Evolutionary conservation across 441 rosid genomes (phyloP).

Genomic region (Brassica balearica): DNA sequence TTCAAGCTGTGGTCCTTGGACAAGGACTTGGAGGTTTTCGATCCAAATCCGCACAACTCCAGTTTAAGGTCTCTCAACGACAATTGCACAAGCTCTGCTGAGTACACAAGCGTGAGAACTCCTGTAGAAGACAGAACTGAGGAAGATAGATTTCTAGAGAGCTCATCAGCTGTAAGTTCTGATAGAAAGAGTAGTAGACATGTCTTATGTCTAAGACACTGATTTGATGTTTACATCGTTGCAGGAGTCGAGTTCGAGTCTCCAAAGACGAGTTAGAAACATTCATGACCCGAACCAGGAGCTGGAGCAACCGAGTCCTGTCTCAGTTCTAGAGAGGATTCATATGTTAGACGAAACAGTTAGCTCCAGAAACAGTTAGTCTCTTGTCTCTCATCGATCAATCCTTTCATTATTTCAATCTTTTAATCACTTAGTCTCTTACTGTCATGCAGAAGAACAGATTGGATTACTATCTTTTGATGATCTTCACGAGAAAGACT

Average conservation of each 20-base stretch:
- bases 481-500: constrained; percentile 34
- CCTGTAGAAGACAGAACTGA: constrained; percentile 14
- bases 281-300: constrained; percentile 30
- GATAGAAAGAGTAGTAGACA: not conserved
- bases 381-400: not conserved
- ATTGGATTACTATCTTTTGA: constrained; percentile 28
- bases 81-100: constrained; percentile 29
- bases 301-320: constrained; percentile 75
- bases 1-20: constrained; percentile 46
- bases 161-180: constrained; percentile 33
- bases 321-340: constrained; percentile 67
- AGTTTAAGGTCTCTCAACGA: constrained; percentile 16
- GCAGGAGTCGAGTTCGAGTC: constrained; percentile 51
- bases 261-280: constrained; percentile 29
- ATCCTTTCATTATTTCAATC: not conserved
- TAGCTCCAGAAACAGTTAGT: constrained; percentile 38
- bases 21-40: constrained; percentile 46
- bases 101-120: constrained; percentile 20
- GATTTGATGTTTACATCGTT: constrained; percentile 5
- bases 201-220: not conserved
- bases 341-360: constrained; percentile 48
- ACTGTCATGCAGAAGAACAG: constrained; percentile 46
- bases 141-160: constrained; percentile 28
- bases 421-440: not conserved
- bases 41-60: constrained; percentile 27